phyloP scores from a whole-genome alignment of 768 basidiomycete genomes.

The Rhizopogon vesiculosus region DNA sequence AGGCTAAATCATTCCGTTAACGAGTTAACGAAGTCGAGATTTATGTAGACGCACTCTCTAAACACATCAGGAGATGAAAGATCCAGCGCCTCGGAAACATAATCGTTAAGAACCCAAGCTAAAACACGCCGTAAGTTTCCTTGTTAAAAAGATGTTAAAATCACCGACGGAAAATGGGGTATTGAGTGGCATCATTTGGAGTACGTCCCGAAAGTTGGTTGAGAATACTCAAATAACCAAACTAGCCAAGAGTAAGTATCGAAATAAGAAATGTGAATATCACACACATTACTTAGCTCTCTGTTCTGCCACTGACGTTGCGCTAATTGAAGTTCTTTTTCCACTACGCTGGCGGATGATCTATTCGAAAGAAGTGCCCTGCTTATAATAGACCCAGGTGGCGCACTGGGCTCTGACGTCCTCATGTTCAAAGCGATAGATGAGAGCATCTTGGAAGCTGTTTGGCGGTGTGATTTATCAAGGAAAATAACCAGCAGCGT shows the following conservation, averaged over 20 bases:
- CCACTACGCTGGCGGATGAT: not conserved
- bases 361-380: conserved; percentile 21
- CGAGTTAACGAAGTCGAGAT: not conserved
- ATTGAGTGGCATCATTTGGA: conserved; percentile 92
- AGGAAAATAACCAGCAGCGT: conserved; percentile 83
- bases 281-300: conserved; percentile 84
- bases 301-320: conserved; percentile 84
- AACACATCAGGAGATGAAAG: conserved; percentile 56
- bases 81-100: conserved; percentile 66
- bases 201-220: conserved; percentile 93
- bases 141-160: not conserved
- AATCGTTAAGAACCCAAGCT: conserved; percentile 92
- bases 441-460: conserved; percentile 50
- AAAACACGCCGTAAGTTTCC: not conserved
- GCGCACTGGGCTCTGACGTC: not conserved
- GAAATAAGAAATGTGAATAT: not conserved
- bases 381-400: conserved; percentile 25
- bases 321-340: conserved; percentile 57
- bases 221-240: conserved; percentile 82
- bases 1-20: conserved; percentile 42
- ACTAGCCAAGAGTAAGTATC: conserved; percentile 39
- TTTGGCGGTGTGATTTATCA: conserved; percentile 58
- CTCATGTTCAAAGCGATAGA: conserved; percentile 24
- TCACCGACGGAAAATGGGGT: conserved; percentile 80
- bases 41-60: conserved; percentile 55